Conservation (phyloP, 176 grass and related monocot species). For the Melocanna baccifera region DNA sequence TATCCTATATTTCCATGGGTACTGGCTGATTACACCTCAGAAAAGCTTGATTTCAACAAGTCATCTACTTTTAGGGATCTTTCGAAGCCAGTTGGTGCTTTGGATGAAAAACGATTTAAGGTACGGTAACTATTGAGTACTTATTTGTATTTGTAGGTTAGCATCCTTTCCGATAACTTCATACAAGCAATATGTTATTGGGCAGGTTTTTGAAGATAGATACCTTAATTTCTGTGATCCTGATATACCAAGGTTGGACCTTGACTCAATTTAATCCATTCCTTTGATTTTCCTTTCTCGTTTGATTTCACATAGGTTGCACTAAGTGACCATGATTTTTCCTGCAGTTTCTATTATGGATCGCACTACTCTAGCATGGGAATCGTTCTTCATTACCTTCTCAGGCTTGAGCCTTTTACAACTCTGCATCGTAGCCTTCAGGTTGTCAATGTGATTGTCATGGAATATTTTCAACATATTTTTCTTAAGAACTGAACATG, state of each 20-base stretch:
- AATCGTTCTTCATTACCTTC: constrained; percentile 95
- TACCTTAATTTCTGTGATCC: constrained; percentile 93
- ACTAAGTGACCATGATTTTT: constrained; percentile 18
- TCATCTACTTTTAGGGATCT: constrained; percentile 92
- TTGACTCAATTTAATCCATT: not conserved
- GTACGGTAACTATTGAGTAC: constrained; percentile 29
- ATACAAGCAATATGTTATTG: constrained; percentile 26
- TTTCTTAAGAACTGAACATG: constrained; percentile 11
- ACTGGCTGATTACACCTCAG: constrained; percentile 87
- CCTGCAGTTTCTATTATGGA: constrained; percentile 95
- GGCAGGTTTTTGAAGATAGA: constrained; percentile 95
- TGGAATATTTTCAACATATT: constrained; percentile 4
- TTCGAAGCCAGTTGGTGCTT: constrained; percentile 89
- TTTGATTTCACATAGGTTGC: constrained; percentile 6
- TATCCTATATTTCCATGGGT: constrained; percentile 97
- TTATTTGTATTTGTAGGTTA: not conserved
- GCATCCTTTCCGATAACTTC: constrained; percentile 18
- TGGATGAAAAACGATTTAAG: constrained; percentile 90
- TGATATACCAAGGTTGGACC: constrained; percentile 94
- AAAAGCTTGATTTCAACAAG: constrained; percentile 95
- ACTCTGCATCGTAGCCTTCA: constrained; percentile 55
- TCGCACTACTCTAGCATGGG: constrained; percentile 99
- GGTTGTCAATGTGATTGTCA: constrained; percentile 32
- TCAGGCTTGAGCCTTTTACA: constrained; percentile 72
- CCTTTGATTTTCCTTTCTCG: not conserved